A percentile compares a stretch with the other conserved stretches of the same genome.
Conservation (phyloP, 2,329 filamentous ascomycete species). For the Ophiostoma sp. region DNA sequence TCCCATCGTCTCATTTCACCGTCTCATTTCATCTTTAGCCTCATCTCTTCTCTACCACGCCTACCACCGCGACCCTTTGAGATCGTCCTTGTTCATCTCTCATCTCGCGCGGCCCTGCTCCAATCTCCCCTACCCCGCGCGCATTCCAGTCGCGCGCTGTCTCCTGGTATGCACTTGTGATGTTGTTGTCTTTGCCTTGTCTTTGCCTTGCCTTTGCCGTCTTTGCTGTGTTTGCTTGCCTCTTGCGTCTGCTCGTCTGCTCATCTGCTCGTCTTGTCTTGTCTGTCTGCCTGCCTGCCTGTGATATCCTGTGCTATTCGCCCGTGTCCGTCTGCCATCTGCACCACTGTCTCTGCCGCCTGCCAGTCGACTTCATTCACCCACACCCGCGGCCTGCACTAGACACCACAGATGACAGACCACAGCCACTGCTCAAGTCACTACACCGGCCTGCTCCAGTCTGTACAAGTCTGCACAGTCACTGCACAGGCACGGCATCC, state of each 20-base stretch:
- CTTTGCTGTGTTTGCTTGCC: background rate
- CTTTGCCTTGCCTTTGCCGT: background rate
- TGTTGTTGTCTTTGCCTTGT: conserved; percentile 1
- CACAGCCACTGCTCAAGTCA: background rate
- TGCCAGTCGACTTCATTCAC: background rate
- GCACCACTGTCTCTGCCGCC: background rate
- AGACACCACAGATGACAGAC: background rate
- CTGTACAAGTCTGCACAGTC: background rate
- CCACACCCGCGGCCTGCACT: too few species aligned
- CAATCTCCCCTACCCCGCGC: conserved; percentile 16
- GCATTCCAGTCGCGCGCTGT: conserved; percentile 6
- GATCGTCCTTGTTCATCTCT: background rate
- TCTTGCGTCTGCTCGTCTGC: background rate
- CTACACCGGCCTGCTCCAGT: too few species aligned
- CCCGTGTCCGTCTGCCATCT: background rate
- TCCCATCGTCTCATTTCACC: background rate
- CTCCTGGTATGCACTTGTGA: conserved; percentile 12
- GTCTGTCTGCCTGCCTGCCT: background rate
- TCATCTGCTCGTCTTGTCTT: background rate
- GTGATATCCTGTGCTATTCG: background rate
- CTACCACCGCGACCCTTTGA: background rate
- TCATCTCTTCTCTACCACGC: background rate
- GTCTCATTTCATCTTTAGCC: background rate
- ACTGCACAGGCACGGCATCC: background rate
- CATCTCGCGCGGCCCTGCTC: background rate